Evolutionary conservation across 768 basidiomycete genomes (phyloP).

Genomic region (Boletus subparvulus): DNA sequence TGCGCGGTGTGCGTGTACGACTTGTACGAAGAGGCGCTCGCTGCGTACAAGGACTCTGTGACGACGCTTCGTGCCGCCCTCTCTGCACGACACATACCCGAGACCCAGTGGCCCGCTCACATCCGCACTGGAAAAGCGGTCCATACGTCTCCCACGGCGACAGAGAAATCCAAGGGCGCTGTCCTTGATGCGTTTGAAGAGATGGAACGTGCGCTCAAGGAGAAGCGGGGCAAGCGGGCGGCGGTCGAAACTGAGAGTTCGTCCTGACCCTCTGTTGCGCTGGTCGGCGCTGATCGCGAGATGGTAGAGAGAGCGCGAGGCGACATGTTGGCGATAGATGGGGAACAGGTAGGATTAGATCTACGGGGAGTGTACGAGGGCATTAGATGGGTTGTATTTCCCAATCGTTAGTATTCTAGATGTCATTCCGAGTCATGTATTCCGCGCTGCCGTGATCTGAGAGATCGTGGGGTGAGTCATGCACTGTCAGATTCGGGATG

Average conservation of each 20-base stretch:
- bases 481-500: too few species aligned
- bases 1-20: slow-evolving; percentile 93
- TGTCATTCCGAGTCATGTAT: not conserved
- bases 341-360: slow-evolving; percentile 12
- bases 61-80: slow-evolving; percentile 51
- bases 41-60: slow-evolving; percentile 59
- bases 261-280: slow-evolving; percentile 30
- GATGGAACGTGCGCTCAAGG: slow-evolving; percentile 57
- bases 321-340: slow-evolving; percentile 17
- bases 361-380: slow-evolving; percentile 41
- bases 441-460: too few species aligned
- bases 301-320: slow-evolving; percentile 20
- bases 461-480: too few species aligned
- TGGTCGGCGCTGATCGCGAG: slow-evolving; percentile 10
- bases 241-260: slow-evolving; percentile 37
- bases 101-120: slow-evolving; percentile 62
- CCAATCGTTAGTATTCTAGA: slow-evolving; percentile 35
- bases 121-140: slow-evolving; percentile 35
- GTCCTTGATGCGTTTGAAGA: slow-evolving; percentile 70
- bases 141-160: not conserved
- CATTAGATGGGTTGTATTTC: slow-evolving; percentile 50
- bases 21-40: slow-evolving; percentile 73
- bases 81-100: slow-evolving; percentile 45
- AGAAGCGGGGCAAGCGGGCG: slow-evolving; percentile 40
- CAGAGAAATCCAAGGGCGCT: slow-evolving; percentile 29